Conservation (phyloP, 768 basidiomycete genomes). For the Tylopilus felleus region DNA sequence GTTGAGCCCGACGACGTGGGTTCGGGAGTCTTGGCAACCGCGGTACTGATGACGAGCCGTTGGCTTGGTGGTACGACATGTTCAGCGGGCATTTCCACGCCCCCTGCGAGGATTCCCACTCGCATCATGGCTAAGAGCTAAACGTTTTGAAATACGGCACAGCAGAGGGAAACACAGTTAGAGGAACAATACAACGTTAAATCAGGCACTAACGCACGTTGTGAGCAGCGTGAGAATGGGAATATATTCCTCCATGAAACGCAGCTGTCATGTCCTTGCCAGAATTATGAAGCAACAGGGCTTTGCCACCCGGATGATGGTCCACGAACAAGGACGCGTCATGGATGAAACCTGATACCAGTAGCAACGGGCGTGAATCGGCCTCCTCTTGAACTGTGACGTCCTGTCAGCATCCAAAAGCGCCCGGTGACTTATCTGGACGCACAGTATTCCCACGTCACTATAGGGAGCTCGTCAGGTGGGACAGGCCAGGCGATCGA, state of each 20-base stretch:
- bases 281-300: slow-evolving; percentile 51
- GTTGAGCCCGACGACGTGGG: neutral
- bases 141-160: neutral
- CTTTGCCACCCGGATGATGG: slow-evolving; percentile 75
- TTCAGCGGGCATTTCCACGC: slow-evolving; percentile 49
- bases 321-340: slow-evolving; percentile 72
- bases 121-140: slow-evolving; percentile 74
- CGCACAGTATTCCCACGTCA: slow-evolving; percentile 81
- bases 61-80: slow-evolving; percentile 46
- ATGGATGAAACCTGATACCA: slow-evolving; percentile 85
- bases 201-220: slow-evolving; percentile 45
- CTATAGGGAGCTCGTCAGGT: slow-evolving; percentile 62
- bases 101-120: slow-evolving; percentile 64
- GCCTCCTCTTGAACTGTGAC: slow-evolving; percentile 63
- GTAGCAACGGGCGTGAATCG: slow-evolving; percentile 58
- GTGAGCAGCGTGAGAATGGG: slow-evolving; percentile 81
- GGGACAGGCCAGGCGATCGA: slow-evolving; percentile 57
- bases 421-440: slow-evolving; percentile 9
- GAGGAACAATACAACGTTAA: neutral
- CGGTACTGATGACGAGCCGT: slow-evolving; percentile 32
- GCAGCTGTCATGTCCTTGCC: slow-evolving; percentile 84
- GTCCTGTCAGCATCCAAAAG: neutral
- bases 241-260: slow-evolving; percentile 83
- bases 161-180: slow-evolving; percentile 4
- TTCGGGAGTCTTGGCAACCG: slow-evolving; percentile 7